phyloP scores from a whole-genome alignment of 2,329 filamentous ascomycete genomes.

The Colletotrichum eremochloae region DNA sequence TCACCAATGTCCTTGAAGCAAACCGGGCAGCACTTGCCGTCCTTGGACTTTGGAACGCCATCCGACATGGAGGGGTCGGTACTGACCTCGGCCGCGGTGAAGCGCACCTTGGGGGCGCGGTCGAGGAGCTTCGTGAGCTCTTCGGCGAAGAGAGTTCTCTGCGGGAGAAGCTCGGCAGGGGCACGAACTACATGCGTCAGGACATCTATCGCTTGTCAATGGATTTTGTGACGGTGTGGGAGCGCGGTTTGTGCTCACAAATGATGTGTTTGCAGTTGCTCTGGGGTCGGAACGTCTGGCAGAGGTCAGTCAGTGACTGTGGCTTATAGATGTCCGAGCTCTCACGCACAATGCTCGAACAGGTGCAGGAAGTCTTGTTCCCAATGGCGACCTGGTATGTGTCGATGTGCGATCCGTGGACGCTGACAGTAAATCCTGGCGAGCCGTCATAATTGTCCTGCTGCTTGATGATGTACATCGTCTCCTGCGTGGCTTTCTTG shows the following conservation, averaged over 20 bases:
- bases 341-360: constrained; percentile 24
- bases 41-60: constrained; percentile 29
- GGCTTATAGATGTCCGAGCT: not conserved
- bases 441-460: not conserved
- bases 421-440: not conserved
- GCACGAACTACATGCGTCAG: constrained; percentile 31
- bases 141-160: constrained; percentile 15
- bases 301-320: not conserved
- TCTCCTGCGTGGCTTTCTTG: constrained; percentile 26
- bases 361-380: constrained; percentile 16
- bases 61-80: constrained; percentile 30
- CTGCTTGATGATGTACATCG: constrained; percentile 34
- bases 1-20: constrained; percentile 32
- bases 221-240: not conserved
- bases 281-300: constrained; percentile 20
- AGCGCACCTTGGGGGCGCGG: constrained; percentile 24
- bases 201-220: constrained; percentile 28
- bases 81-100: constrained; percentile 19
- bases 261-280: constrained; percentile 41
- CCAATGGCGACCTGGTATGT: constrained; percentile 26
- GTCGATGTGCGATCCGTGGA: not conserved
- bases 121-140: constrained; percentile 26
- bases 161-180: constrained; percentile 31
- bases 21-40: constrained; percentile 27
- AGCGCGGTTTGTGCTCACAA: constrained; percentile 19